Evolutionary conservation across 257 asterid genomes (phyloP).

Genomic region (Primulina huaijiensis): DNA sequence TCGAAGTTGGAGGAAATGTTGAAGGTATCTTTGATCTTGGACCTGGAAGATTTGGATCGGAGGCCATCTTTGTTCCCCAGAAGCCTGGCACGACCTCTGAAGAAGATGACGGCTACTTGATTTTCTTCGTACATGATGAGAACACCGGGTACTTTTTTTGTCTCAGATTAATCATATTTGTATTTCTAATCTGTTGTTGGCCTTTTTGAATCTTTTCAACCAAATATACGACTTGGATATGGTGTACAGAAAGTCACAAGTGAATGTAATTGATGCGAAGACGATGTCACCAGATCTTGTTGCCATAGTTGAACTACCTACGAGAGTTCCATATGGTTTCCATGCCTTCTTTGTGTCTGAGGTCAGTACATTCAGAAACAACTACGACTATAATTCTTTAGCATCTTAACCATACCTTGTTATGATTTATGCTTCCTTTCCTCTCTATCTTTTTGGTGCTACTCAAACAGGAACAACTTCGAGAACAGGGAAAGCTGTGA

Average conservation of each 20-base stretch:
- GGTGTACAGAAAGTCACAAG: constrained; percentile 70
- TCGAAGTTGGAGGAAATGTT: constrained; percentile 91
- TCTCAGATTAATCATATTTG: not conserved
- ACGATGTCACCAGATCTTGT: constrained; percentile 90
- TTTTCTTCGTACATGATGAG: constrained; percentile 84
- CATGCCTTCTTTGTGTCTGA: constrained; percentile 93
- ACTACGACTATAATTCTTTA: too few relatives aligned
- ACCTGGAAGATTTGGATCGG: constrained; percentile 88
- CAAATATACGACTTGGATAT: constrained; percentile 1
- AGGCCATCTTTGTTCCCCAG: constrained; percentile 84
- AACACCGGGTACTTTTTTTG: constrained; percentile 63
- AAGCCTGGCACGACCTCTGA: constrained; percentile 65
- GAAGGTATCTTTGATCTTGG: constrained; percentile 84
- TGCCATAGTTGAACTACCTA: constrained; percentile 75
- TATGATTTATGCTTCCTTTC: not conserved
- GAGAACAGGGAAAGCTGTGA: constrained; percentile 65
- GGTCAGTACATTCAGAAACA: constrained; percentile 39
- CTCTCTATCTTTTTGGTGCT: not conserved
- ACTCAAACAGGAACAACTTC: constrained; percentile 80
- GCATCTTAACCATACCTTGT: too few relatives aligned
- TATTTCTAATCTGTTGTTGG: not conserved
- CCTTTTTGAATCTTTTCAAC: not conserved
- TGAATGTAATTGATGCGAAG: constrained; percentile 84
- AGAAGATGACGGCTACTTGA: constrained; percentile 98
- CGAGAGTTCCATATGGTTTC: constrained; percentile 90